phyloP scores from a whole-genome alignment of 306 rosid genomes.

The Malus domestica region ASM211411v1 NC_041798.1:22322501-22323000 shows the following conservation, averaged over 20 bases:
- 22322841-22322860: too few relatives aligned
- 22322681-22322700: too few relatives aligned
- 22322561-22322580: too few relatives aligned
- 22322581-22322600: too few relatives aligned
- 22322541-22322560: too few relatives aligned
- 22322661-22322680: too few relatives aligned
- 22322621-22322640: too few relatives aligned
- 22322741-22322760: not conserved
- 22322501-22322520: too few relatives aligned
- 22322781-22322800: not conserved
- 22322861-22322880: not conserved
- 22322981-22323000: conserved; percentile 99
- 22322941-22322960: conserved; percentile 89
- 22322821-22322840: not conserved
- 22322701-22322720: too few relatives aligned
- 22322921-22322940: conserved; percentile 12
- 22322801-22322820: not conserved
- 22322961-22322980: conserved; percentile 94
- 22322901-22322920: not conserved
- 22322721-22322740: not conserved
- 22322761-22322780: not conserved
- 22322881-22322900: not conserved
- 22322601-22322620: too few relatives aligned
- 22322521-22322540: too few relatives aligned
- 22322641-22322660: too few relatives aligned